phyloP scores from a whole-genome alignment of 805 yeast genomes.

The Sugiyamaella qingdaonensis region DNA sequence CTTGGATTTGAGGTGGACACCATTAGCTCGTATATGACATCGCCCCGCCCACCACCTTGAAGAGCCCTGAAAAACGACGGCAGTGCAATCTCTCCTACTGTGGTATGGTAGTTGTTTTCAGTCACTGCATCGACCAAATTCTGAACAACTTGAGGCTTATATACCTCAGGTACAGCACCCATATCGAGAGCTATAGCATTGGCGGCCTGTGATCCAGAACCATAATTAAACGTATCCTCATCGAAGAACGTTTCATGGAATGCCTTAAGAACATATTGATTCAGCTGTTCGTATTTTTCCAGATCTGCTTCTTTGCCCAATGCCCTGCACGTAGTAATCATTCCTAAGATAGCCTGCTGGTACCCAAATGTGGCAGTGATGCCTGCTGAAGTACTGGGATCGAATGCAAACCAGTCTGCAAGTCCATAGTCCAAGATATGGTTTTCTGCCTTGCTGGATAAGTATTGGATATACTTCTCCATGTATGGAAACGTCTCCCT shows the following conservation, averaged over 20 bases:
- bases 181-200: slow-evolving; percentile 1
- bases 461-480: not conserved
- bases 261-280: not conserved
- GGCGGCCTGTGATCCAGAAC: slow-evolving; percentile 1
- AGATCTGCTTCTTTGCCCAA: not conserved
- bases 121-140: not conserved
- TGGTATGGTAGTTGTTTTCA: not conserved
- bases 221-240: not conserved
- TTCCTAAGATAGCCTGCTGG: not conserved
- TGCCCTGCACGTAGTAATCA: not conserved
- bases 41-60: not conserved
- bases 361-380: slow-evolving; percentile 4
- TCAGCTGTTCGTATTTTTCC: not conserved
- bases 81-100: not conserved
- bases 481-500: not conserved
- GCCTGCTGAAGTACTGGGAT: not conserved
- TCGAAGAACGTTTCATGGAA: not conserved
- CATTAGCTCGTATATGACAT: not conserved
- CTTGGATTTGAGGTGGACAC: not conserved
- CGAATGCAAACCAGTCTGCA: slow-evolving; percentile 1
- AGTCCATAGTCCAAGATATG: not conserved
- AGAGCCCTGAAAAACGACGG: slow-evolving; percentile 1
- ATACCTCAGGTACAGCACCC: not conserved
- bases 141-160: not conserved
- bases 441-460: not conserved